Percentiles rank a stretch among this genome's conserved stretches.
These are phyloP conservation scores for Aspergillus sergii DNA, from an alignment of 2,329 filamentous ascomycete species.

Conservation along the genomic window DNA sequence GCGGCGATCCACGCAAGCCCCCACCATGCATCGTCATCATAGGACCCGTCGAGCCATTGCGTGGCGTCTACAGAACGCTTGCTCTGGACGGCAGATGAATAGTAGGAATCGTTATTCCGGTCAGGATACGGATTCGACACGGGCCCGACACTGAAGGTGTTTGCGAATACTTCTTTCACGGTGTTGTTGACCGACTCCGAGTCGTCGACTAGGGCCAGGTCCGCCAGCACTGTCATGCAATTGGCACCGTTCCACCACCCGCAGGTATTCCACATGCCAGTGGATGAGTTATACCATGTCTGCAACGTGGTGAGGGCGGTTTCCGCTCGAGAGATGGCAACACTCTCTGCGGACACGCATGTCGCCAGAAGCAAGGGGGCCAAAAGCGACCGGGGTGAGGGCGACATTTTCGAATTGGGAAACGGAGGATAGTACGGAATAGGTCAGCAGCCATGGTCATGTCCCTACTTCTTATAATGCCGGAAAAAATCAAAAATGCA, in stretches of 20 bases:
- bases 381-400: neutral
- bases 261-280: constrained; percentile 65
- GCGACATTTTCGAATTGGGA: neutral
- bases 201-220: constrained; percentile 48
- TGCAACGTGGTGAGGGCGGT: constrained; percentile 53
- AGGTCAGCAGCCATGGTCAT: neutral
- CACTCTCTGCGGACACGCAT: neutral
- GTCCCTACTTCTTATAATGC: neutral
- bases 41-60: constrained; percentile 37
- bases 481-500: neutral
- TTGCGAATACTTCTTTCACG: constrained; percentile 46
- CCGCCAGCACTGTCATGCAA: constrained; percentile 62
- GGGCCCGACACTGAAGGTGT: constrained; percentile 39
- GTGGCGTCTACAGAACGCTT: constrained; percentile 20
- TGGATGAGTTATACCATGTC: constrained; percentile 61
- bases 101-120: constrained; percentile 8
- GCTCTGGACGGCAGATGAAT: neutral
- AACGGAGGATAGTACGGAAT: neutral
- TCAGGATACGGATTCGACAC: constrained; percentile 23
- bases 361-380: constrained; percentile 1
- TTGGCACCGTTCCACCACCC: constrained; percentile 79
- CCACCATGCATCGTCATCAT: constrained; percentile 60
- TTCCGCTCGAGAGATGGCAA: constrained; percentile 5
- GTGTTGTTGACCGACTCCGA: constrained; percentile 30
- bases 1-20: constrained; percentile 57